Conservation (phyloP, 495 filamentous ascomycete species). For the Talaromyces proteolyticus region DNA sequence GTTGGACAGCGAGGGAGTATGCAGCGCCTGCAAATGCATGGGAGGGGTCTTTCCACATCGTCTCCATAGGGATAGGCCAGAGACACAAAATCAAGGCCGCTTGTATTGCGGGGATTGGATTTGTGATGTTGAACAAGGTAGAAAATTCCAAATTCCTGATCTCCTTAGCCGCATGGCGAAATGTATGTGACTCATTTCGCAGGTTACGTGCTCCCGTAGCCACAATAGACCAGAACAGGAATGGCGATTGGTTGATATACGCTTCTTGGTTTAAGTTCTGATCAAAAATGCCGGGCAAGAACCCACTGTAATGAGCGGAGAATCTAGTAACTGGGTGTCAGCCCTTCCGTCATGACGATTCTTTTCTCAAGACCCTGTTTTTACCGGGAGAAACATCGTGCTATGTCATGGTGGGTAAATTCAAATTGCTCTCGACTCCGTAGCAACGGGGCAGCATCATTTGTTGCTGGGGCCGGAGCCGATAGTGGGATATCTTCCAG, state of each 20-base stretch:
- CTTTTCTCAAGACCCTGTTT: constrained; percentile 1
- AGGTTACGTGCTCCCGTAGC: neutral
- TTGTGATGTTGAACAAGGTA: neutral
- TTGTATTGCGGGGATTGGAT: constrained; percentile 2
- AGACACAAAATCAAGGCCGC: constrained; percentile 2
- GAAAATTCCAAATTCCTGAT: neutral
- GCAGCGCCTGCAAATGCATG: neutral
- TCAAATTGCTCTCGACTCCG: neutral
- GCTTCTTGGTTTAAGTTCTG: neutral
- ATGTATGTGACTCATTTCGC: neutral
- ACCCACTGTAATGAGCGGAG: constrained; percentile 1
- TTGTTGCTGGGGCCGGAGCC: neutral
- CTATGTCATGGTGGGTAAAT: neutral
- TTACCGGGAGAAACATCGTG: neutral
- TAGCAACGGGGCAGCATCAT: neutral
- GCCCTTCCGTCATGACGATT: neutral
- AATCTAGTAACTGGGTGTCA: neutral
- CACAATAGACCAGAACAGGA: constrained; percentile 1
- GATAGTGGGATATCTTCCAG: neutral
- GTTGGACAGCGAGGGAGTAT: neutral
- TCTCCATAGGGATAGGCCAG: neutral
- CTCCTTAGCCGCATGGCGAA: neutral
- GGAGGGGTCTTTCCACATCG: neutral
- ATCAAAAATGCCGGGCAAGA: constrained; percentile 1
- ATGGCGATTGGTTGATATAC: neutral